phyloP scores from a whole-genome alignment of 2,329 filamentous ascomycete species.

The Aspergillus terreus region DNA sequence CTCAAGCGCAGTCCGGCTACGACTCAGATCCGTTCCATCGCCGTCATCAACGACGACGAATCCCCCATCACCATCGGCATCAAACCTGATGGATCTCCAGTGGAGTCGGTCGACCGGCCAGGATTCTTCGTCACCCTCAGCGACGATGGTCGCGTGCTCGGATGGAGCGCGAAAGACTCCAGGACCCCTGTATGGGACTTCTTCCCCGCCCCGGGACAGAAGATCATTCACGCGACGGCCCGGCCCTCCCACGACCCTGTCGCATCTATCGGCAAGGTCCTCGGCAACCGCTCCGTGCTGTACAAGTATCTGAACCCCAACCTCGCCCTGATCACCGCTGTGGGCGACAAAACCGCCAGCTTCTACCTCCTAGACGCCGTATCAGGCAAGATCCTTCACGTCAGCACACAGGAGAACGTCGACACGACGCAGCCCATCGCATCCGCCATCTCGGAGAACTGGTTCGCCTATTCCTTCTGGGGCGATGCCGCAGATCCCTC shows the following conservation, averaged over 20 bases:
- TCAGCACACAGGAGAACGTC: constrained; percentile 66
- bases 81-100: constrained; percentile 32
- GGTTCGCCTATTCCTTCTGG: constrained; percentile 84
- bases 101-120: constrained; percentile 27
- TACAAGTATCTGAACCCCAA: constrained; percentile 98
- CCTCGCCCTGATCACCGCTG: constrained; percentile 69
- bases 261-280: constrained; percentile 89
- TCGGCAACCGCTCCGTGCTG: constrained; percentile 85
- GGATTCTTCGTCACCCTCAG: constrained; percentile 41
- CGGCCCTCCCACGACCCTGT: constrained; percentile 77
- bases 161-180: constrained; percentile 39
- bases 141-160: constrained; percentile 39
- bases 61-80: constrained; percentile 29
- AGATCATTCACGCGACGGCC: constrained; percentile 64
- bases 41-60: constrained; percentile 24
- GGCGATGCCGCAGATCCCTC: constrained; percentile 46
- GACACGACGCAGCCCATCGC: constrained; percentile 71
- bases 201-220: constrained; percentile 60
- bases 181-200: constrained; percentile 67
- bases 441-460: constrained; percentile 86
- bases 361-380: constrained; percentile 82
- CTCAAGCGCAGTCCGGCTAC: constrained; percentile 27
- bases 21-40: constrained; percentile 29
- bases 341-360: constrained; percentile 61
- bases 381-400: constrained; percentile 74